A percentile compares a stretch with the other conserved stretches of the same genome.
Evolutionary conservation across 306 rosid genomes (phyloP).

Genomic region (Cucurbita pepo): DNA sequence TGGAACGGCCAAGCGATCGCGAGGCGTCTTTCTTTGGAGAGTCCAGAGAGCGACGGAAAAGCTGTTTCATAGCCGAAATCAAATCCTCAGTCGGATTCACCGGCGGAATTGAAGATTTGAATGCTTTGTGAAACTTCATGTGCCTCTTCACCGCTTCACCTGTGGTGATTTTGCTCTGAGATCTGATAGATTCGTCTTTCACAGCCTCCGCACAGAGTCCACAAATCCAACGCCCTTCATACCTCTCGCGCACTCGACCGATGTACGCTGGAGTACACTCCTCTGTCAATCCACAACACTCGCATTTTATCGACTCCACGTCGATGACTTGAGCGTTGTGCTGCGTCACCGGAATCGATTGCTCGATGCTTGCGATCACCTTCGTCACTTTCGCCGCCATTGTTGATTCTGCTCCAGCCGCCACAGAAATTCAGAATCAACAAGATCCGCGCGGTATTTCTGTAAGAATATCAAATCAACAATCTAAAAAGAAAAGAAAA

Average conservation of each 20-base stretch:
- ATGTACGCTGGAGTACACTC: slow-evolving; percentile 66
- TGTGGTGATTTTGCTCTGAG: slow-evolving; percentile 14
- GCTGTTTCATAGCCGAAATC: slow-evolving; percentile 47
- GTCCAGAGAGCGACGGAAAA: slow-evolving; percentile 38
- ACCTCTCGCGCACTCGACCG: slow-evolving; percentile 33
- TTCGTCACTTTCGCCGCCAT: slow-evolving; percentile 17
- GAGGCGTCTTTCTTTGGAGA: slow-evolving; percentile 20
- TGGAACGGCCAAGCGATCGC: slow-evolving; percentile 30
- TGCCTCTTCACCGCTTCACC: slow-evolving; percentile 57
- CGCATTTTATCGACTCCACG: slow-evolving; percentile 39
- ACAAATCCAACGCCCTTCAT: slow-evolving; percentile 63
- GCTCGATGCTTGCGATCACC: slow-evolving; percentile 8
- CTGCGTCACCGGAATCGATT: neutral
- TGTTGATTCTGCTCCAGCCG: neutral
- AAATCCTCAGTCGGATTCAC: slow-evolving; percentile 25
- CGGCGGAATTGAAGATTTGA: slow-evolving; percentile 36
- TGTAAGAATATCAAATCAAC: neutral
- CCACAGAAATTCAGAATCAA: neutral
- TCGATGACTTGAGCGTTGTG: slow-evolving; percentile 2
- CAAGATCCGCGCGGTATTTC: neutral
- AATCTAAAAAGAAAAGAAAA: neutral
- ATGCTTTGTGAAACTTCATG: slow-evolving; percentile 29
- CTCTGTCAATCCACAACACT: slow-evolving; percentile 61
- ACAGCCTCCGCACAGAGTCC: slow-evolving; percentile 72
- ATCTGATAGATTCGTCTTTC: slow-evolving; percentile 35